Conservation (phyloP, 176 grass and related monocot species). For the Triticum urartu region DNA sequence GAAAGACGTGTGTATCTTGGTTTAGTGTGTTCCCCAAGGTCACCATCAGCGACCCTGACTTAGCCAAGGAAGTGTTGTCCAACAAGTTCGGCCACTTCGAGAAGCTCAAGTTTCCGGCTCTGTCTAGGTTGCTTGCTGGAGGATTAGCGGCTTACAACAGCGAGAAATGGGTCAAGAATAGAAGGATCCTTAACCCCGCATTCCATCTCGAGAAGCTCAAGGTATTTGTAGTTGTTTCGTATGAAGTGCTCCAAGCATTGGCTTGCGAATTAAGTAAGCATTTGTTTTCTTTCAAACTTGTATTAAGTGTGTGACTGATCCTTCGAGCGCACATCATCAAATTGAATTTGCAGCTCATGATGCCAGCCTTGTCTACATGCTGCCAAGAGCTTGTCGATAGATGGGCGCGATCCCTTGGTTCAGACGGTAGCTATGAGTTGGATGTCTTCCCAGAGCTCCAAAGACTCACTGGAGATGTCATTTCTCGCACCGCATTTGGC, state of each 20-base stretch:
- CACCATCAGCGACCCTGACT: not conserved
- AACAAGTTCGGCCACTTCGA: conserved; percentile 51
- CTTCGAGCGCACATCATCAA: too few species aligned
- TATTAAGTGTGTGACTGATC: too few species aligned
- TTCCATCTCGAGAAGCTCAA: conserved; percentile 3
- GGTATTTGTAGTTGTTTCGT: not conserved
- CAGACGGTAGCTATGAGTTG: too few species aligned
- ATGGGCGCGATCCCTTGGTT: too few species aligned
- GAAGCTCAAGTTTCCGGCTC: not conserved
- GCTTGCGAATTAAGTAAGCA: too few species aligned
- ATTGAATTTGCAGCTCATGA: too few species aligned
- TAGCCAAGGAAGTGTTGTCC: conserved; percentile 35
- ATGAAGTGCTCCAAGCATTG: not conserved
- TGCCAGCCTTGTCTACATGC: too few species aligned
- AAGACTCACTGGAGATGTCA: too few species aligned
- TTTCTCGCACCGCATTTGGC: too few species aligned
- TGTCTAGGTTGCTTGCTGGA: conserved; percentile 5
- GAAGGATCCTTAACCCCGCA: not conserved
- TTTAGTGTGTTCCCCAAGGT: not conserved
- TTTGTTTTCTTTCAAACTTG: too few species aligned
- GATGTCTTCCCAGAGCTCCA: too few species aligned
- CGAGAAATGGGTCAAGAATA: not conserved
- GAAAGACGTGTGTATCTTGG: not conserved
- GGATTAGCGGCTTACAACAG: not conserved
- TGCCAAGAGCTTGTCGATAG: too few species aligned